Base-by-base conservation (phyloP, 768 basidiomycete species). In the Suillus hirtellus region DNA sequence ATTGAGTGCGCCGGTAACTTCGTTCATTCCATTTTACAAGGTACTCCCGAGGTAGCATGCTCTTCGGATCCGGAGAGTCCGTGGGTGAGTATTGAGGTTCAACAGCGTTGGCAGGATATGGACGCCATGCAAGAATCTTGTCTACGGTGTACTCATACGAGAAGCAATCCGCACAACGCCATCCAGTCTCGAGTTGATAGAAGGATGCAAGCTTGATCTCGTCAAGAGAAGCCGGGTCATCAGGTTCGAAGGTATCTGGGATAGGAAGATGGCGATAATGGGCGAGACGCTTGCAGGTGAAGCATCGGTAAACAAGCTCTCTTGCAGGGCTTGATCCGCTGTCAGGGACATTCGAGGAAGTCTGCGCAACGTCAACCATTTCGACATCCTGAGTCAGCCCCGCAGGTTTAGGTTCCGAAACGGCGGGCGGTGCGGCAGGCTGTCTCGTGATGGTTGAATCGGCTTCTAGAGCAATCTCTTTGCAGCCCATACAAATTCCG, bases 71-170 rank as follows among this genome's bases (percentile, higher is more conserved):
- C 0, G 83, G 79, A 2, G 76, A 68, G 60, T 82, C 77, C 55
- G 78, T 79, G 8, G 67, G 58, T 8, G 77, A 70, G 35, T 68
- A 75, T 31, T 77, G 64, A 2, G 85, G 79, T 69, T 93, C 89
- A 9, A 81, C 73, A 19, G 86, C 89, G 64, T 82, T 81, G 0
- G 82, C 75, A 31, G 93, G 92, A 70, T 86, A 90, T 5, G 93
- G 90, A 35, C 95, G 83, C 96, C 96, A 97, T 2, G 95, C 96
- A 47, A 97, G 80, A 66, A 98, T 92, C 75, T 90, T 90, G 73
- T 96, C 93, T 14, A 94, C 75, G 10, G 77, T 73, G 71, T 88
- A 89, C 15, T 78, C 79, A 71, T 82, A 96, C 14, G 89, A 92
- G 24, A 79, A 73, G 70, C 95, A 96, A 68, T 95, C 91, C 6